Conservation (phyloP, 768 basidiomycete species). For the Gautieria morchelliformis region DNA sequence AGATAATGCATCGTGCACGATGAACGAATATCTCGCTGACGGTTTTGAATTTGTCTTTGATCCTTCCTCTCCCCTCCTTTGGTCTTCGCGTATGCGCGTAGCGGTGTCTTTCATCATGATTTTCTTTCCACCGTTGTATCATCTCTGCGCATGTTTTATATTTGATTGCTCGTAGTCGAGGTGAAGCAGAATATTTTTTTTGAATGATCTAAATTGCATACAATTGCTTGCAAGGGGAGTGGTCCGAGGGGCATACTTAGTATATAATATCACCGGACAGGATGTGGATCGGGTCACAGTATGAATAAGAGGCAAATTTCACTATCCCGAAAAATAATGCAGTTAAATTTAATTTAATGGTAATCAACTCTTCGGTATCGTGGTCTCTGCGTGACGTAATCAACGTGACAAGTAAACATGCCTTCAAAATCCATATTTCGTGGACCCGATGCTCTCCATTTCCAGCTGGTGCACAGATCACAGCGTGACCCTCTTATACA, state of each 20-base stretch:
- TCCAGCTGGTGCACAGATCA: constrained; percentile 94
- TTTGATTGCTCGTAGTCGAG: neutral
- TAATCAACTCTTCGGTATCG: no score
- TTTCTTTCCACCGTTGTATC: neutral
- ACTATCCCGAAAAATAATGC: no score
- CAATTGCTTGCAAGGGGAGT: no score
- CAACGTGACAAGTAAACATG: constrained; percentile 31
- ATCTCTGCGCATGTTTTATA: neutral
- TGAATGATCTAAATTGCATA: no score
- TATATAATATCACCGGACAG: no score
- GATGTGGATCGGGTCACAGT: no score
- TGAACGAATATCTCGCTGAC: neutral
- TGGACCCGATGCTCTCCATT: constrained; percentile 83
- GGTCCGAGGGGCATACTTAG: no score
- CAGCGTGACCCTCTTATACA: constrained; percentile 93
- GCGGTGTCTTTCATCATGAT: neutral
- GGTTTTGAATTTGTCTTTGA: neutral
- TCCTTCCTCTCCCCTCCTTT: neutral
- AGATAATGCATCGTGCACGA: neutral
- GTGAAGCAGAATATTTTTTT: no score
- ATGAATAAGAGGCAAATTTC: no score
- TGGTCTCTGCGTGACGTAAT: no score
- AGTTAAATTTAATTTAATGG: no score
- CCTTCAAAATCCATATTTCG: constrained; percentile 81
- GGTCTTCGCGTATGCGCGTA: neutral